Conservation (phyloP, 495 filamentous ascomycete species). For the Opeltia flavorubescens region DNA sequence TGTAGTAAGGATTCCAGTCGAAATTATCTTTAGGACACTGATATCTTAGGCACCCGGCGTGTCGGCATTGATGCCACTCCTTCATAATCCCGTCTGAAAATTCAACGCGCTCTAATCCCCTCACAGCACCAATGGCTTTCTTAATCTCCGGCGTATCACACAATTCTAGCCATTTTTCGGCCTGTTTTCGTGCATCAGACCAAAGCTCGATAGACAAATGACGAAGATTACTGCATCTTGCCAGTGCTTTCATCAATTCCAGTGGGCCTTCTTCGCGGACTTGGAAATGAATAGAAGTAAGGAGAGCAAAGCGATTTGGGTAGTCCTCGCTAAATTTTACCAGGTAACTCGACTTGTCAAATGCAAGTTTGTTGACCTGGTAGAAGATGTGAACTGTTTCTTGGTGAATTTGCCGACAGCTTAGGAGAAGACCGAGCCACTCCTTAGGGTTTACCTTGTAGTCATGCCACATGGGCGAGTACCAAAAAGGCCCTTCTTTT, state of each 20-base stretch:
- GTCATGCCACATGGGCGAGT: background rate
- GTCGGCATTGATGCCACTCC: background rate
- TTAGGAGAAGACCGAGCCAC: background rate
- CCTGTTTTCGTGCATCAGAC: background rate
- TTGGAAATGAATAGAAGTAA: no score
- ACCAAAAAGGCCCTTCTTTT: background rate
- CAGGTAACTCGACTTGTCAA: background rate
- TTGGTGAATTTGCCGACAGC: background rate
- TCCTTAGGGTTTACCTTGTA: background rate
- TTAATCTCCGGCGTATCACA: background rate
- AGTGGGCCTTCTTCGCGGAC: no score
- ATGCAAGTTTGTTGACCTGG: background rate
- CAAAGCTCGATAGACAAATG: background rate
- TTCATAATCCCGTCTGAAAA: no score
- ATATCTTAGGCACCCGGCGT: background rate
- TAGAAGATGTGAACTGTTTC: background rate
- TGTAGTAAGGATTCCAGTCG: background rate
- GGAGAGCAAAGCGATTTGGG: background rate
- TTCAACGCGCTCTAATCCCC: background rate
- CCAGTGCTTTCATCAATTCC: no score
- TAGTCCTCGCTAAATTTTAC: background rate
- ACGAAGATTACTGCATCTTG: background rate
- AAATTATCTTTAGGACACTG: background rate
- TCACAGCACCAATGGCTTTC: background rate
- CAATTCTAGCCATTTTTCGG: background rate